phyloP scores from a whole-genome alignment of 2,329 filamentous ascomycete species.

The Fusarium sp. region DNA sequence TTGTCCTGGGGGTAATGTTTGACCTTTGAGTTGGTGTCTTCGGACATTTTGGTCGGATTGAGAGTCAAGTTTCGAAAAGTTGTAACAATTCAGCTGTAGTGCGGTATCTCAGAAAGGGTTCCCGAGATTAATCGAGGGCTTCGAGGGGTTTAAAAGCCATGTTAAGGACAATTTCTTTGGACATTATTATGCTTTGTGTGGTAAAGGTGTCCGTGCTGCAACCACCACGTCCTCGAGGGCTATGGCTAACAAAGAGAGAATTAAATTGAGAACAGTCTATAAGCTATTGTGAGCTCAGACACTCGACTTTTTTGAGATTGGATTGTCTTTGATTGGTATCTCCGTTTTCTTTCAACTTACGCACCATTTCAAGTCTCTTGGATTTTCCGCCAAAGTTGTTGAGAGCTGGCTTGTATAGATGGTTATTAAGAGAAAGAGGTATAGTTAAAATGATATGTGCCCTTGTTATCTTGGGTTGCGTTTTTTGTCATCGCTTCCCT shows the following conservation, averaged over 20 bases:
- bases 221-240: not conserved
- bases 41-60: not conserved
- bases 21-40: not conserved
- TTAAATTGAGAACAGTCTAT: not conserved
- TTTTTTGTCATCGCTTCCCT: not conserved
- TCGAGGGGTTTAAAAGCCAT: not conserved
- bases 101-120: not conserved
- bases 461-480: not conserved
- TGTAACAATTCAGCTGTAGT: not conserved
- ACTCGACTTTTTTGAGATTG: not conserved
- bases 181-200: not conserved
- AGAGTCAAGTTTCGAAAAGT: not conserved
- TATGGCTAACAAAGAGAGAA: conserved; percentile 1
- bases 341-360: no score
- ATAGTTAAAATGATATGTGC: no score
- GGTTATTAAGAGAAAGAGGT: no score
- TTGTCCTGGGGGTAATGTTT: not conserved
- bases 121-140: not conserved
- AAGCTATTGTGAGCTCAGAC: not conserved
- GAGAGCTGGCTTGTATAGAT: no score
- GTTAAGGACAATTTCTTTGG: not conserved
- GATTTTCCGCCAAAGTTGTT: no score
- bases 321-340: not conserved
- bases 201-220: not conserved
- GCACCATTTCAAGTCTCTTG: no score